phyloP scores from a whole-genome alignment of 1,139 yeast species.

The Sugiyamaella novakii region DNA sequence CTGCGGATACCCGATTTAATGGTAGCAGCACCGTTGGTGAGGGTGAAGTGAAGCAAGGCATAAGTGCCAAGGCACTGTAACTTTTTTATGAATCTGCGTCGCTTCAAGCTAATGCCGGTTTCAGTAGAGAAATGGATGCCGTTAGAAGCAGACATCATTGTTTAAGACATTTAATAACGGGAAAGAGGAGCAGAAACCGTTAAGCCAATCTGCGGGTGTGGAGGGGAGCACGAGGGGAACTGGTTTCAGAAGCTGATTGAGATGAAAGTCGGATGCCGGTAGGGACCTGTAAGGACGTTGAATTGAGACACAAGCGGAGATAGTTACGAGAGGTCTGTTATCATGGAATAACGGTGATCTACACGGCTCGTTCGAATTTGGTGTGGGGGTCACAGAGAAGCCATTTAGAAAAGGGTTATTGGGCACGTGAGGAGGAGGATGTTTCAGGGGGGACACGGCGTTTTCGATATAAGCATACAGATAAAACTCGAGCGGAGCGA shows the following conservation, averaged over 20 bases:
- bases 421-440: constrained; percentile 3
- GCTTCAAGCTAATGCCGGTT: no score
- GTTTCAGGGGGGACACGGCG: constrained; percentile 1
- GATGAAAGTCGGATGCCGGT: not conserved
- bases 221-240: not conserved
- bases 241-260: not conserved
- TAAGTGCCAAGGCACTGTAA: no score
- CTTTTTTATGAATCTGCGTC: no score
- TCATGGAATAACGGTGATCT: not conserved
- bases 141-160: no score
- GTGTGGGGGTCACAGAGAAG: not conserved
- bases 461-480: not conserved
- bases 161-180: no score
- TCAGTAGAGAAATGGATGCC: no score
- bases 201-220: no score
- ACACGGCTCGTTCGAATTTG: not conserved
- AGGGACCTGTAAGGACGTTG: not conserved
- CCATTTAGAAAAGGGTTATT: not conserved
- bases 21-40: no score
- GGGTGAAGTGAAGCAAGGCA: no score
- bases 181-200: no score
- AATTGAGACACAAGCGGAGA: not conserved
- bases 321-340: not conserved
- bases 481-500: not conserved
- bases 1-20: no score